A percentile compares a stretch with the other conserved stretches of the same genome.
Conservation (phyloP, 345 rosid genomes). For the Iberis pinnata region DNA sequence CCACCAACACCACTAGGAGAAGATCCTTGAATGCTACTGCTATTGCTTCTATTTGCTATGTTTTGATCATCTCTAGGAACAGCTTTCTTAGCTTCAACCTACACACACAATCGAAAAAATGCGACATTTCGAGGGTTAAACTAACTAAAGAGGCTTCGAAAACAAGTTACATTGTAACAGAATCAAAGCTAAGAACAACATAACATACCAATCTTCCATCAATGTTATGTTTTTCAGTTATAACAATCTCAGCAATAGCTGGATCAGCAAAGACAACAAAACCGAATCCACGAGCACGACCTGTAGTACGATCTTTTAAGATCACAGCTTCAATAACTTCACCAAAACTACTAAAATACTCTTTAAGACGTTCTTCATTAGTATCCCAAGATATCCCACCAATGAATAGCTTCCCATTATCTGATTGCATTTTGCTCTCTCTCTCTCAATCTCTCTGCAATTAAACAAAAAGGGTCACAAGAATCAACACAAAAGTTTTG, state of each 20-base stretch:
- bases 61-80: slow-evolving; percentile 7
- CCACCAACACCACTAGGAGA: too few species aligned
- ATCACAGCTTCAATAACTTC: background rate
- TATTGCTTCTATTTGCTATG: background rate
- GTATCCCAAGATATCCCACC: slow-evolving; percentile 8
- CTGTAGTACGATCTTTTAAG: slow-evolving; percentile 1
- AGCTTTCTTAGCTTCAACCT: slow-evolving; percentile 8
- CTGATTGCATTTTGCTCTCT: slow-evolving; percentile 4
- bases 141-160: background rate
- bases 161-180: slow-evolving; percentile 7
- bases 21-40: background rate
- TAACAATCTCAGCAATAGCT: background rate
- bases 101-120: background rate
- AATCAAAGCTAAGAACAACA: background rate
- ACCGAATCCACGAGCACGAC: background rate
- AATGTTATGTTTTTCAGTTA: background rate
- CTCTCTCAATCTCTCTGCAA: background rate
- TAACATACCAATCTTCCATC: slow-evolving; percentile 1
- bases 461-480: too few species aligned
- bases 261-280: slow-evolving; percentile 1
- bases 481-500: slow-evolving; percentile 6
- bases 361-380: background rate
- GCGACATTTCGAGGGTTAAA: background rate
- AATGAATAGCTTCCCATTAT: background rate
- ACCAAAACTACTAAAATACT: background rate